Percentiles rank a stretch among this genome's conserved stretches.
Conservation (phyloP, 139 green algal genomes). For the Closterium sp. region DNA sequence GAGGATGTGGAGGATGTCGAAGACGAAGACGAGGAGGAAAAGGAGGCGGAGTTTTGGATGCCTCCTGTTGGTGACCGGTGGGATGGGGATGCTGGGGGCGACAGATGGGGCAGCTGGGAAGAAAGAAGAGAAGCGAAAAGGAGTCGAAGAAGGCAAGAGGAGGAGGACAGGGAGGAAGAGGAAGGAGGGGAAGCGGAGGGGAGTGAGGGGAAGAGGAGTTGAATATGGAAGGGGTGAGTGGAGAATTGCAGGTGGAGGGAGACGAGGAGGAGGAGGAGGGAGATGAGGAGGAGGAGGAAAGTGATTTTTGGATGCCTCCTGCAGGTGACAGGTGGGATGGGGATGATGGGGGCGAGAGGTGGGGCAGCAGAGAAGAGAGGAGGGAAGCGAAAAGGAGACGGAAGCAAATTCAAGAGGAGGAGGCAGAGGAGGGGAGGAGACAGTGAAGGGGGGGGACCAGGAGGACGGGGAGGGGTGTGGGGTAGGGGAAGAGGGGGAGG, state of each 20-base stretch:
- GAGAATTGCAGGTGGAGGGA: background rate
- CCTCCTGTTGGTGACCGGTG: slow-evolving; percentile 23
- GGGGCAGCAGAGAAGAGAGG: background rate
- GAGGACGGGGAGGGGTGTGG: background rate
- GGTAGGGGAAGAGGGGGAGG: too few species aligned
- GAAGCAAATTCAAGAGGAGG: background rate
- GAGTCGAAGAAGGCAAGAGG: slow-evolving; percentile 7
- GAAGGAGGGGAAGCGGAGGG: slow-evolving; percentile 9
- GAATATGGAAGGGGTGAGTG: slow-evolving; percentile 2
- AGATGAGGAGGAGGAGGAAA: background rate
- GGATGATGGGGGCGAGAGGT: slow-evolving; percentile 27
- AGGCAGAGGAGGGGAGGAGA: background rate
- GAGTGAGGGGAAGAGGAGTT: slow-evolving; percentile 10
- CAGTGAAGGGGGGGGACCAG: background rate
- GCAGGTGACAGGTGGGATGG: slow-evolving; percentile 26
- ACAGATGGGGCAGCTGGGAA: slow-evolving; percentile 10
- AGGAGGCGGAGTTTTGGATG: slow-evolving; percentile 31
- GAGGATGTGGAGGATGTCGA: background rate
- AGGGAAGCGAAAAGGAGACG: background rate
- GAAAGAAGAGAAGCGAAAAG: background rate
- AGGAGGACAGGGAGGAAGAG: slow-evolving; percentile 21
- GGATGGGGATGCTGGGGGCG: slow-evolving; percentile 28
- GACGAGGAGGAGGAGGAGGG: background rate
- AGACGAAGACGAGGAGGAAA: slow-evolving; percentile 15
- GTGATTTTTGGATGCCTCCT: slow-evolving; percentile 37